Conservation (phyloP, 177 flowering plant species). For the Vitis hybrid region DNA sequence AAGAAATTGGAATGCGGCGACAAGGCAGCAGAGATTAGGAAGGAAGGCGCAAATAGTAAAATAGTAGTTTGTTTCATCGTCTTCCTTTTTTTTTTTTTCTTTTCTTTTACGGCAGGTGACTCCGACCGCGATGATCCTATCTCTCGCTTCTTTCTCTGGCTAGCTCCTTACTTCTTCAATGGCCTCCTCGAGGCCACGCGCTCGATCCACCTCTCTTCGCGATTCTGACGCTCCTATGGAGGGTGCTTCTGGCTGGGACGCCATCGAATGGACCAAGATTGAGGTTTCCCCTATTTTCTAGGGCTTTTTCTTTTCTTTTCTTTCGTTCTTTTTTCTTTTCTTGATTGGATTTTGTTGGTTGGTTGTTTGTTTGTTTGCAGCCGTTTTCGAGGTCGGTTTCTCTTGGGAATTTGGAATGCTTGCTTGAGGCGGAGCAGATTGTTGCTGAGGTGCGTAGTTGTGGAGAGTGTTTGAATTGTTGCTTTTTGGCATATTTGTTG, state of each 20-base stretch:
- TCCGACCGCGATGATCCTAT: too few species aligned
- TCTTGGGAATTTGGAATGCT: conserved; percentile 41
- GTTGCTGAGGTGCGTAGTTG: conserved; percentile 55
- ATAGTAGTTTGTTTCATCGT: too few species aligned
- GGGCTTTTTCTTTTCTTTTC: background rate
- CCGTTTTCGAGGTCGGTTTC: conserved; percentile 56
- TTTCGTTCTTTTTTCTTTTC: conserved; percentile 20
- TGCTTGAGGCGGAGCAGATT: conserved; percentile 70
- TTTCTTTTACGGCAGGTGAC: too few species aligned
- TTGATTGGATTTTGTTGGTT: conserved; percentile 1
- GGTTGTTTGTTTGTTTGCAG: conserved; percentile 27
- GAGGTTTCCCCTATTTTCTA: conserved; percentile 38
- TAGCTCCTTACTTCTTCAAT: too few species aligned
- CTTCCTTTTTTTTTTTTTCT: too few species aligned
- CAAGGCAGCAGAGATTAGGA: too few species aligned
- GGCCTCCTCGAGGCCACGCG: conserved; percentile 9
- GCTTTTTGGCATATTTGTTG: background rate
- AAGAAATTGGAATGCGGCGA: too few species aligned
- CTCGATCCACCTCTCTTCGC: conserved; percentile 21
- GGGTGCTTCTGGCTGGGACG: conserved; percentile 77
- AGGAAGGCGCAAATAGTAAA: too few species aligned
- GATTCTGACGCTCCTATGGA: conserved; percentile 36
- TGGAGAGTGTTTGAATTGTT: background rate
- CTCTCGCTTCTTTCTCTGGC: too few species aligned
- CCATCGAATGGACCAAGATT: conserved; percentile 81